Evolutionary conservation across 2,329 filamentous ascomycete species (phyloP).

Genomic region (Aspergillus niger): DNA sequence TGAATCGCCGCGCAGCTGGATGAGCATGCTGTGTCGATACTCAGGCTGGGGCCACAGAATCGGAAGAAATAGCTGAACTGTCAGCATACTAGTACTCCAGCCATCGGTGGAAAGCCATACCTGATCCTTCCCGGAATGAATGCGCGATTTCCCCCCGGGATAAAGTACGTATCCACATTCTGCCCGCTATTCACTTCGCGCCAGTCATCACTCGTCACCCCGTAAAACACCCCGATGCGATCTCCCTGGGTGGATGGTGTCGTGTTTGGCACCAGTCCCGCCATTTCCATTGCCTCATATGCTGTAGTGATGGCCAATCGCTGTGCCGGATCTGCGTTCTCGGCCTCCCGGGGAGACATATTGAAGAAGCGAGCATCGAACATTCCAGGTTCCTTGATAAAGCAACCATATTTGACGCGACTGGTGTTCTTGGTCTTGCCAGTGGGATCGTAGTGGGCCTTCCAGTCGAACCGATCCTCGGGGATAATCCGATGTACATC

Average conservation of each 20-base stretch:
- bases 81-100: background rate
- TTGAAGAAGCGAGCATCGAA: slow-evolving; percentile 87
- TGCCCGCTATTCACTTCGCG: slow-evolving; percentile 73
- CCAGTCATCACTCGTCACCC: slow-evolving; percentile 75
- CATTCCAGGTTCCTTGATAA: slow-evolving; percentile 71
- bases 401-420: slow-evolving; percentile 74
- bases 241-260: slow-evolving; percentile 66
- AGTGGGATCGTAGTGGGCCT: slow-evolving; percentile 69
- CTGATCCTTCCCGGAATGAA: slow-evolving; percentile 35
- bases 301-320: slow-evolving; percentile 73
- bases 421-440: slow-evolving; percentile 75
- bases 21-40: slow-evolving; percentile 76
- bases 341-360: slow-evolving; percentile 79
- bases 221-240: slow-evolving; percentile 72
- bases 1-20: slow-evolving; percentile 73
- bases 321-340: slow-evolving; percentile 80
- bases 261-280: slow-evolving; percentile 72
- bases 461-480: slow-evolving; percentile 69
- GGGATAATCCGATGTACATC: slow-evolving; percentile 66
- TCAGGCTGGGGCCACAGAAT: slow-evolving; percentile 71
- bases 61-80: slow-evolving; percentile 66
- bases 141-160: slow-evolving; percentile 63
- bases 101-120: slow-evolving; percentile 19
- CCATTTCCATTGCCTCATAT: slow-evolving; percentile 80
- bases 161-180: slow-evolving; percentile 70